A percentile compares a stretch with the other conserved stretches of the same genome.
phyloP scores from a whole-genome alignment of 139 green algal genomes.

The Coelastrella sp. region DNA sequence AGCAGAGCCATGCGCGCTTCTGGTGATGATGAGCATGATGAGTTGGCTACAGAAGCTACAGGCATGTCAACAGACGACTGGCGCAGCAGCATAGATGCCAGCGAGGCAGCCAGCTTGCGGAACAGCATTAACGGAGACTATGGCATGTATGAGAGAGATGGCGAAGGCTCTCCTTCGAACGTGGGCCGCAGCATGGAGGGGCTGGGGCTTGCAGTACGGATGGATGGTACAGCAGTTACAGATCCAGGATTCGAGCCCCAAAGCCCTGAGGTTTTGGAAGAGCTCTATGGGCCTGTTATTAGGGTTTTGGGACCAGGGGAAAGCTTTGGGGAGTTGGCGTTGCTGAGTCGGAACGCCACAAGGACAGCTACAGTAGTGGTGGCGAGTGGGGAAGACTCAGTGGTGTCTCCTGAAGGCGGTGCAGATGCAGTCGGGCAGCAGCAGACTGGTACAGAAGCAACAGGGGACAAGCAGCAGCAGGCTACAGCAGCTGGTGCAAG shows the following conservation, averaged over 20 bases:
- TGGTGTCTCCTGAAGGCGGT: not conserved
- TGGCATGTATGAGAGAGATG: too few relatives aligned
- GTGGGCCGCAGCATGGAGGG: too few relatives aligned
- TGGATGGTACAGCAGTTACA: not conserved
- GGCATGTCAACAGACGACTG: not conserved
- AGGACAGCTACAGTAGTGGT: constrained; percentile 47
- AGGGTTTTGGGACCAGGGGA: constrained; percentile 35
- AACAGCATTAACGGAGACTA: not conserved
- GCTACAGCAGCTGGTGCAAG: not conserved
- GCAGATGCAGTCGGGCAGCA: not conserved
- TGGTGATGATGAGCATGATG: not conserved
- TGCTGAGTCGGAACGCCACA: constrained; percentile 33
- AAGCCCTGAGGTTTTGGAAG: constrained; percentile 1
- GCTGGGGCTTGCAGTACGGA: not conserved
- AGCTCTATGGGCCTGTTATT: constrained; percentile 37
- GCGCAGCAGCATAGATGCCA: constrained; percentile 30
- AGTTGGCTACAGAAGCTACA: constrained; percentile 2
- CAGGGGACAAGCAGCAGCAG: not conserved
- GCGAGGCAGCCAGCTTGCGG: constrained; percentile 40
- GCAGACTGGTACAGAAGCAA: not conserved
- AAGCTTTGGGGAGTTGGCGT: constrained; percentile 51
- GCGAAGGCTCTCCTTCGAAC: too few relatives aligned
- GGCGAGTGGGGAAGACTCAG: too few relatives aligned
- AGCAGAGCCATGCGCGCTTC: not conserved
- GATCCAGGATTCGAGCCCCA: not conserved